Conservation (phyloP, 805 yeast genomes). For the Candida nanaspora region DNA sequence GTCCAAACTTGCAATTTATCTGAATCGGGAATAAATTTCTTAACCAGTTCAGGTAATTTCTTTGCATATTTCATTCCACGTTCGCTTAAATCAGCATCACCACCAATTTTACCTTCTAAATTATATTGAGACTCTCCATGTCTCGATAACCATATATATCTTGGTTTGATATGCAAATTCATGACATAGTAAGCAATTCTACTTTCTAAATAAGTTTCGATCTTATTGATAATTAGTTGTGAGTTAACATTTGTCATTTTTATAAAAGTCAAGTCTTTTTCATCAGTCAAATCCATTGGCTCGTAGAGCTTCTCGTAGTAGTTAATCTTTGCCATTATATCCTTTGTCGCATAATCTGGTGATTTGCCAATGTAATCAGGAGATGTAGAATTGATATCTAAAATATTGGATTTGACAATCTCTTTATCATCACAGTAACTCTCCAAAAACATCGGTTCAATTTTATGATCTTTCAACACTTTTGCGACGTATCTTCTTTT, state of each 20-base stretch:
- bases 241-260: slow-evolving; percentile 83
- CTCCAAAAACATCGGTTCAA: slow-evolving; percentile 90
- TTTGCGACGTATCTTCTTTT: slow-evolving; percentile 59
- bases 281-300: slow-evolving; percentile 54
- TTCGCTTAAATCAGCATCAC: slow-evolving; percentile 79
- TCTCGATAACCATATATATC: slow-evolving; percentile 88
- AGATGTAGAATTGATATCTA: slow-evolving; percentile 80
- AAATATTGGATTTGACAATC: slow-evolving; percentile 67
- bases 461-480: slow-evolving; percentile 49
- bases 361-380: slow-evolving; percentile 73
- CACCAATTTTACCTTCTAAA: slow-evolving; percentile 92
- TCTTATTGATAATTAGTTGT: slow-evolving; percentile 81
- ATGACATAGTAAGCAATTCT: slow-evolving; percentile 92
- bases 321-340: slow-evolving; percentile 66
- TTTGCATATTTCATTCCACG: slow-evolving; percentile 81
- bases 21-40: slow-evolving; percentile 52
- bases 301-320: slow-evolving; percentile 72
- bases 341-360: slow-evolving; percentile 64
- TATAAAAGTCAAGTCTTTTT: slow-evolving; percentile 70
- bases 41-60: slow-evolving; percentile 71
- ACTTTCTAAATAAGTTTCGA: slow-evolving; percentile 83
- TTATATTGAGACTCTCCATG: slow-evolving; percentile 95
- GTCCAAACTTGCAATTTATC: slow-evolving; percentile 89
- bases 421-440: slow-evolving; percentile 84
- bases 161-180: slow-evolving; percentile 90